Base-by-base conservation (phyloP, 495 filamentous ascomycete species). In the Podospora pseudoanserina region DNA sequence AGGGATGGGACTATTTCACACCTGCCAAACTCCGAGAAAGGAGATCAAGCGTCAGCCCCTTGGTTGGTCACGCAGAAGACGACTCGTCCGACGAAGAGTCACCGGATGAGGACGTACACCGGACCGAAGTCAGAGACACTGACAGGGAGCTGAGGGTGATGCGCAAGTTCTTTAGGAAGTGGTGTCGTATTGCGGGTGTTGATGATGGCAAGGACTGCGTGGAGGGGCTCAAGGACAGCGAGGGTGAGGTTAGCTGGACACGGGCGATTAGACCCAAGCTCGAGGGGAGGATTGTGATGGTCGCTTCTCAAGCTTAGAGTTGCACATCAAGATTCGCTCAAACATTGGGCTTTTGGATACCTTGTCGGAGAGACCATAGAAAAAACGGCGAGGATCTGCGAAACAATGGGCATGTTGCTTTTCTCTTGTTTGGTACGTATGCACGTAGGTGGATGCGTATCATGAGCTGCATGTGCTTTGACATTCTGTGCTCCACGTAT, bases 211-310 rank as follows among this genome's bases (percentile, higher is more conserved):
- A 72, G 19, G 73, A 13, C 34, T 82, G 70, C 71, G 76, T 79
- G 67, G 78, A 84, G 67, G 70, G 75, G 65, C 78, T 82, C 20
- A 82, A 83, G 65, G 82, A 86, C 61, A 79, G 73, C 19, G 89
- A 90, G 75, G 83, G 88, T 67, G 83, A 85, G 28, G 89, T 90
- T 11, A 80, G 87, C 59, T 96, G 93, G 93, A 94, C 93, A 3
- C 87, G 82, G 64, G 88, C 89, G 0, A 91, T 96, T 68, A 85
- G 87, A 26, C 93, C 93, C 23, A 85, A 80, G 63, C 66, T 95
- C 1, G 93, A 96, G 77, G 92, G 91, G 28, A 85, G 93, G 19
- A 94, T 96, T 64, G 70, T 63, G 55, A 78, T 75, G 69, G 73
- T 79, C 6, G 65, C 68, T 32, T 59, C 3, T 20, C 19, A 57